Evolutionary conservation across 108 stramenopile species (phyloP).

Genomic region (Cyclotella sp.): DNA sequence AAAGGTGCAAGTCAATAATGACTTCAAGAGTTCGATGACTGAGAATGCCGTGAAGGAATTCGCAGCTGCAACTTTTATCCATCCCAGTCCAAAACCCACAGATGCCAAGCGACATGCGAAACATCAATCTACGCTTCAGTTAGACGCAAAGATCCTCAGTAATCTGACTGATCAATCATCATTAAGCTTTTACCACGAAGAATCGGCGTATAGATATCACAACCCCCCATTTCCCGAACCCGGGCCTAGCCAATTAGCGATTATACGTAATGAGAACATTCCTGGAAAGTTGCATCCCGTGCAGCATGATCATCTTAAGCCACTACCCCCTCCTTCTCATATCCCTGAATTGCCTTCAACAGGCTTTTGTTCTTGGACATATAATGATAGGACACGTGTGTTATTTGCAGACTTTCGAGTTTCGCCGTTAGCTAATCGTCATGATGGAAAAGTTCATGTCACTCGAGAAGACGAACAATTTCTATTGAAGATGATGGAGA

Average conservation of each 20-base stretch:
- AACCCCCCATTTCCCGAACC: slow-evolving; percentile 58
- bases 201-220: slow-evolving; percentile 63
- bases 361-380: slow-evolving; percentile 66
- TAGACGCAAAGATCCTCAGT: background rate
- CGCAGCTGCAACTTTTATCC: too few species aligned
- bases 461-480: slow-evolving; percentile 50
- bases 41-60: too few species aligned
- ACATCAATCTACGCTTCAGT: too few species aligned
- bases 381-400: slow-evolving; percentile 57
- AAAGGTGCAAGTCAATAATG: too few species aligned
- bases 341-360: slow-evolving; percentile 48
- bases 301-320: slow-evolving; percentile 29
- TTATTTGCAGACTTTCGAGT: slow-evolving; percentile 58
- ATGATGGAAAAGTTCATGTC: slow-evolving; percentile 5
- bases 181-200: slow-evolving; percentile 54
- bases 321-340: slow-evolving; percentile 54
- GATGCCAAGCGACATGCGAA: too few species aligned
- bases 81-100: too few species aligned
- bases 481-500: slow-evolving; percentile 68
- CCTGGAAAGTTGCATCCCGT: slow-evolving; percentile 15
- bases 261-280: slow-evolving; percentile 11
- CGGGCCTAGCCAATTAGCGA: slow-evolving; percentile 23
- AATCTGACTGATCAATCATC: background rate
- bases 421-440: background rate
- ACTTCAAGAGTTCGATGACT: too few species aligned